Conservation (phyloP, 192 early-diverging fungal species). For the Rhizophagus clarus region DNA sequence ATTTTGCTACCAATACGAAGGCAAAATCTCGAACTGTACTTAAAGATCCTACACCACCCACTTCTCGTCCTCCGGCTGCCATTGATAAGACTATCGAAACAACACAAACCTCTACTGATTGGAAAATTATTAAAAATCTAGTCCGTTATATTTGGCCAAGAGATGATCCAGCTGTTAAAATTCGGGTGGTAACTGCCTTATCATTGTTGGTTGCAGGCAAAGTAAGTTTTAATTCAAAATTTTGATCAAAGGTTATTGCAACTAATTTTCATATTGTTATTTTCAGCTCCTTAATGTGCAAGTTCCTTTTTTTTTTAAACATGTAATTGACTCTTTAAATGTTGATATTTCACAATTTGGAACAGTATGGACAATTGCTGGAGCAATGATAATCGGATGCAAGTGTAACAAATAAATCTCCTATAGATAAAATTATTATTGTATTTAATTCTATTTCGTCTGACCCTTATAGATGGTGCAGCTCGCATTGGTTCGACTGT, state of each 20-base stretch:
- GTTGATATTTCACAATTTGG: conserved; percentile 61
- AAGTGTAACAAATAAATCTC: conserved; percentile 26
- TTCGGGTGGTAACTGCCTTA: conserved; percentile 85
- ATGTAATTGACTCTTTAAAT: conserved; percentile 86
- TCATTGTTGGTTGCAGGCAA: conserved; percentile 82
- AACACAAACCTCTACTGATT: conserved; percentile 43
- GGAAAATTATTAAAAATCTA: conserved; percentile 74
- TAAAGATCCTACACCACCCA: not conserved
- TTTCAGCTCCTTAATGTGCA: conserved; percentile 80
- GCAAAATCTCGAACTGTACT: not conserved
- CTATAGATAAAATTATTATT: not conserved
- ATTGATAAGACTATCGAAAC: not conserved
- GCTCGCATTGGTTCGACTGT: conserved; percentile 80
- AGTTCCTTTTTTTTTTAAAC: conserved; percentile 95
- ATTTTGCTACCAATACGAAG: not conserved
- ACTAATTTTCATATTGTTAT: conserved; percentile 9
- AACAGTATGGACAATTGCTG: conserved; percentile 76
- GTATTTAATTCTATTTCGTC: not conserved
- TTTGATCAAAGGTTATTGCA: not conserved
- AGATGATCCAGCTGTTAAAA: conserved; percentile 78
- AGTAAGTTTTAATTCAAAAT: conserved; percentile 28
- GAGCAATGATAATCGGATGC: conserved; percentile 92
- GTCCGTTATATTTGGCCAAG: conserved; percentile 90
- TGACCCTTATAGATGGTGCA: conserved; percentile 67
- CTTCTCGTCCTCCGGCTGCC: no score